Percentiles rank a stretch among this genome's conserved stretches.
Conservation (phyloP, 495 filamentous ascomycete genomes). For the Aspergillus hancockii region DNA sequence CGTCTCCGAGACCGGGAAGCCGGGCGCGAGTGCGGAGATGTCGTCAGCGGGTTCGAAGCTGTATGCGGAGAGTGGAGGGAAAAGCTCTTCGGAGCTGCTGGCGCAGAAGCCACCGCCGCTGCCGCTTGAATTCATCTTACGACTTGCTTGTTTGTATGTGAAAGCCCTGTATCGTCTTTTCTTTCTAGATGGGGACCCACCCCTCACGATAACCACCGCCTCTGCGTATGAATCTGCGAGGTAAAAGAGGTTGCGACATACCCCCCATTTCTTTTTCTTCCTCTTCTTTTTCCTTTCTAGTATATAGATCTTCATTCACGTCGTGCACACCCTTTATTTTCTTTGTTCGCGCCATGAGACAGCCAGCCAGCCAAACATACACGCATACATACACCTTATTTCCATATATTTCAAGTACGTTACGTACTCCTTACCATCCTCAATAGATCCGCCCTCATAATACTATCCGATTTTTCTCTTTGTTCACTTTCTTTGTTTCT, state of each 20-base stretch:
- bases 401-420: not conserved
- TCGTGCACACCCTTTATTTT: not conserved
- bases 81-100: slow-evolving; percentile 49
- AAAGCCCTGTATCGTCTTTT: not conserved
- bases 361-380: slow-evolving; percentile 3
- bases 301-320: slow-evolving; percentile 8
- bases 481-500: not conserved
- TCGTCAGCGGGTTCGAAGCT: slow-evolving; percentile 88
- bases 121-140: slow-evolving; percentile 17
- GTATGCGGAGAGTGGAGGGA: slow-evolving; percentile 69
- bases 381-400: not conserved
- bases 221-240: not conserved
- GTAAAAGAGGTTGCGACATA: slow-evolving; percentile 3
- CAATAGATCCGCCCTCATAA: not conserved
- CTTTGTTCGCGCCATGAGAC: not conserved
- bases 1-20: slow-evolving; percentile 74
- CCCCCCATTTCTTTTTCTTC: not conserved
- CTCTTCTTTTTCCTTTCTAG: not conserved
- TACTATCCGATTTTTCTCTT: not conserved
- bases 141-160: not conserved
- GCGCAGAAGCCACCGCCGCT: slow-evolving; percentile 38
- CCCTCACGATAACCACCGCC: not conserved
- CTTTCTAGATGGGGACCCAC: not conserved
- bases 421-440: not conserved
- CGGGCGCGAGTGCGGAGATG: slow-evolving; percentile 74